phyloP scores from a whole-genome alignment of 2,329 filamentous ascomycete genomes.

The Colletotrichum theobromicola region DNA sequence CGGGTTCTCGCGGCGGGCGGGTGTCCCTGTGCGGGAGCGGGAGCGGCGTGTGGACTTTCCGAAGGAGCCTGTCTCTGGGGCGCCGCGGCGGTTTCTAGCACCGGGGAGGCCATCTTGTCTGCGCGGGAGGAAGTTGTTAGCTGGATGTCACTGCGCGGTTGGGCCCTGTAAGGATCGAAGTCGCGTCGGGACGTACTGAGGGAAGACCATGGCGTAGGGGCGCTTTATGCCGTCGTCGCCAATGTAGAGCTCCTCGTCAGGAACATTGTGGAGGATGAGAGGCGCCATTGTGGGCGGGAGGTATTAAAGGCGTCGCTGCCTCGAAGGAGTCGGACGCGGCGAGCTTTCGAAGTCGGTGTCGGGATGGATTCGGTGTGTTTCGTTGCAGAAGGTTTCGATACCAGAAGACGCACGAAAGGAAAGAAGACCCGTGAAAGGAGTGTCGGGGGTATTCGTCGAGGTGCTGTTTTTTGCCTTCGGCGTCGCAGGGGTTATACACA shows the following conservation, averaged over 20 bases:
- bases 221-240: conserved; percentile 70
- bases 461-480: conserved; percentile 16
- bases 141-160: background rate
- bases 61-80: conserved; percentile 69
- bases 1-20: conserved; percentile 64
- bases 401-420: background rate
- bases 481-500: background rate
- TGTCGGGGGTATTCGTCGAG: background rate
- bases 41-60: conserved; percentile 70
- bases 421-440: background rate
- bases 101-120: conserved; percentile 59
- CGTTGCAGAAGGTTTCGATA: background rate
- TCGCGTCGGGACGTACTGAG: conserved; percentile 52
- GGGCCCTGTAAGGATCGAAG: background rate
- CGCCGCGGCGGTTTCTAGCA: conserved; percentile 55
- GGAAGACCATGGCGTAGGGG: conserved; percentile 71
- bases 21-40: conserved; percentile 65
- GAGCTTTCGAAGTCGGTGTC: background rate
- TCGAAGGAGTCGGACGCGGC: background rate
- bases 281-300: conserved; percentile 56
- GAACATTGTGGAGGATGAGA: conserved; percentile 71
- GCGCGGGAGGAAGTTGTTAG: conserved; percentile 14
- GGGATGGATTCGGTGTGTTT: background rate
- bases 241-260: conserved; percentile 70
- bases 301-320: conserved; percentile 24